Evolutionary conservation across 441 rosid species (phyloP).

Genomic region (Adansonia grandidieri): DNA sequence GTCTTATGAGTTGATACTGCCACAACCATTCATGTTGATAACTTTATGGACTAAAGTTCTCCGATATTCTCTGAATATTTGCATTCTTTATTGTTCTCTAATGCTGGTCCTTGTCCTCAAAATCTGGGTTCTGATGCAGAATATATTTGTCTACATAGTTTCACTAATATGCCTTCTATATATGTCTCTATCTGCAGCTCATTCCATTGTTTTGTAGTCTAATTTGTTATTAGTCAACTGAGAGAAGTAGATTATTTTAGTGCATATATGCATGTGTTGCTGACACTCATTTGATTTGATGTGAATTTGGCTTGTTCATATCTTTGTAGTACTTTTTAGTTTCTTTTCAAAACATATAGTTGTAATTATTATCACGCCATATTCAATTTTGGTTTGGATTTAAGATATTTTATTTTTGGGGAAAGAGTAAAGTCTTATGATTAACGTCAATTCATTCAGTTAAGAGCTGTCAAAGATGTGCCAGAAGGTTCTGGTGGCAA

Average conservation of each 20-base stretch:
- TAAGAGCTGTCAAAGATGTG: constrained; percentile 46
- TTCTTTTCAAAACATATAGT: neutral
- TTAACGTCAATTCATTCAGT: constrained; percentile 44
- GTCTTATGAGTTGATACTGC: constrained; percentile 9
- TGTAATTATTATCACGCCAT: neutral
- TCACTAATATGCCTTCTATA: constrained; percentile 11
- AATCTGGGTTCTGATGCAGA: constrained; percentile 15
- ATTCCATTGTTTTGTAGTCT: neutral
- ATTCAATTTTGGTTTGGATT: constrained; percentile 19
- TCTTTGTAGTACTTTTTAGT: neutral
- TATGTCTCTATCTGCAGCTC: neutral
- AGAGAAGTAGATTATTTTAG: neutral
- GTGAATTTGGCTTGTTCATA: neutral
- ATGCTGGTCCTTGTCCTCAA: constrained; percentile 5
- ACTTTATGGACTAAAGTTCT: constrained; percentile 3
- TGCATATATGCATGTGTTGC: neutral
- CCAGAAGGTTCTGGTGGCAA: constrained; percentile 37
- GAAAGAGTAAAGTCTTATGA: constrained; percentile 28
- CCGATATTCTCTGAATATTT: neutral
- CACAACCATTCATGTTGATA: neutral
- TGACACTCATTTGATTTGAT: constrained; percentile 11
- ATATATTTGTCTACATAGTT: neutral
- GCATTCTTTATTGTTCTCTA: constrained; percentile 6
- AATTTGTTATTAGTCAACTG: neutral
- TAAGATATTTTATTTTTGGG: constrained; percentile 4